Base-by-base conservation (phyloP, 257 asterid genomes). In the Ilex aquifolium region DNA sequence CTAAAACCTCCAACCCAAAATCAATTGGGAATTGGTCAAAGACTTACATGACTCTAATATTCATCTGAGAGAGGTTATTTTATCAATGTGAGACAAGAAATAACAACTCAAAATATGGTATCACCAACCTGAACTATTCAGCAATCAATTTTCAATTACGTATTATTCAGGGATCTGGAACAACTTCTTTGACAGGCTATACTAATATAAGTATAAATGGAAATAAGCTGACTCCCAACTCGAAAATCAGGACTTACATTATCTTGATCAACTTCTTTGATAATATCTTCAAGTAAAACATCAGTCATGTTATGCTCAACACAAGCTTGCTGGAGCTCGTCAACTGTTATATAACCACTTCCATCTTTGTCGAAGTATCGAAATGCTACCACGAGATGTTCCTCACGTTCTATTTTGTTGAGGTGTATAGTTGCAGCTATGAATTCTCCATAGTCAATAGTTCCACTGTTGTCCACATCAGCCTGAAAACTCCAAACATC, bases 251-350 rank as follows among this genome's bases (percentile, higher is more conserved):
- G 62, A 72, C 87, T 84, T 78, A 87, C 95, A 55, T 87, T 87
- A 72, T 87, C 88, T 65, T 84, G 89, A 77, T 87, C 95, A 68
- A 87, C 95, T 82, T 87, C 95, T 71, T 70, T 82, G 82, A 87
- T 87, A 68, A 87, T 74, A 77, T 87, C 95, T 68, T 87, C 95
- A 56, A 84, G 79, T 51, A 61, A 62, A 46, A 80, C 86, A 65
- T 87, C 95, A 15, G 87, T 70, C 85, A 88, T 76, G 40, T 74
- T 73, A 76, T 80, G 90, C 50, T 88, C 96, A n/a, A 71, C 65
- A 60, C 95, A 88, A 52, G 95, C 95, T 82, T 85, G 95, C 73
- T 90, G 97, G 72, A 90, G 95, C 77, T 90, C 97, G 61, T 90
- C 97, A 31, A 85, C 82, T 16, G 97, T 90, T 40, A 90, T 90